Base-by-base conservation (phyloP, 2,329 filamentous ascomycete species). In the Cladosporium sphaerospermum region DNA sequence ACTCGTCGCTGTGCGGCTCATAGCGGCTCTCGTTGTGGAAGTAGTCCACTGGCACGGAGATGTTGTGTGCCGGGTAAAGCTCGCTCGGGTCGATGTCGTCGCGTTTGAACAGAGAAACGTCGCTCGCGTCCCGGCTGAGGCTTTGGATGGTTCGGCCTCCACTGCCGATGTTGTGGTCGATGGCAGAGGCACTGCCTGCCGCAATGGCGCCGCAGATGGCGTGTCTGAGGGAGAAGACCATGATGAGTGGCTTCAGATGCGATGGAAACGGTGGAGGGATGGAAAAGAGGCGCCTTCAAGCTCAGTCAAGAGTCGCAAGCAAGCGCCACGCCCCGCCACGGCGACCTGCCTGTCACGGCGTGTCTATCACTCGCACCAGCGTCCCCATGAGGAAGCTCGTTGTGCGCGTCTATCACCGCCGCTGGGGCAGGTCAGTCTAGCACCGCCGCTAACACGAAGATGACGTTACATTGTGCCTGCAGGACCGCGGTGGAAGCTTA, bases 21-120 rank as follows among this genome's bases (percentile, higher is more conserved):
- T 95, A 95, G 45, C 76, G 73, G 2, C 82, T 80, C 52, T 90
- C 85, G 63, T 92, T 89, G 70, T 87, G 87, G 71, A 93, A 95
- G 65, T 93, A 88, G 68, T 95, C 89, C 33, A 95, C 75, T 0
- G 80, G 80, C 1, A 80, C 75, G 0, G 76, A 75, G 54, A 83
- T 65, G 57, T 78, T 80, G 63, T 78, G 64, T 28, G 68, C 73
- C 3, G 76, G 72, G 59, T 78, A 81, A 9, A 74, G 61, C 14
- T 63, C 42, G 3, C 59, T 57, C 2, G 66, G 69, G 54, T 75
- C 66, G 9, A 48, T 52, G 9, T 62, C 57, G 14, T 57, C 58
- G 19, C 58, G 55, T 41, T 56, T 61, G 18, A 40, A 40, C 9
- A 61, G 23, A 8, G 42, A 40, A 3, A 23, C 3, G 19, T 14